Evolutionary conservation across 148 eudicot genomes (phyloP).

Genomic region (Chenopodium formosanum): DNA sequence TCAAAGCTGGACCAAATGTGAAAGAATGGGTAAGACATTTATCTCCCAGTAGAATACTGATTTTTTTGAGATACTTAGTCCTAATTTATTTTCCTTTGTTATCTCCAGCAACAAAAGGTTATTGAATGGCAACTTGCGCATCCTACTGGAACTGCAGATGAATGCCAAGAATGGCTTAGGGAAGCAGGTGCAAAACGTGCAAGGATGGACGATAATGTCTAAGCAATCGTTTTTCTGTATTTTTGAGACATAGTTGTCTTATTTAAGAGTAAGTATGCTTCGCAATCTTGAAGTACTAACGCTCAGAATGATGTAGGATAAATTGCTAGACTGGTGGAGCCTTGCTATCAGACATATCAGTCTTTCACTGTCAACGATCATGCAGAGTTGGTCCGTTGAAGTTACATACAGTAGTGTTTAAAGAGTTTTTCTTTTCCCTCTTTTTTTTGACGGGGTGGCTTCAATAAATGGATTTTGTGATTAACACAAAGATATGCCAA

Average conservation of each 20-base stretch:
- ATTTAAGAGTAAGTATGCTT: not conserved
- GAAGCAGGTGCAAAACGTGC: conserved; percentile 66
- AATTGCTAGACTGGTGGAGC: not conserved
- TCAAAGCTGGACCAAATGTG: conserved; percentile 82
- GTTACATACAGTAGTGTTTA: not conserved
- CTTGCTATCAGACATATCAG: not conserved
- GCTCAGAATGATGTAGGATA: not conserved
- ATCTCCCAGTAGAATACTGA: not conserved
- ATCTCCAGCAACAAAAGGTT: conserved; percentile 69
- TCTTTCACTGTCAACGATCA: not conserved
- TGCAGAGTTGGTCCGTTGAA: not conserved
- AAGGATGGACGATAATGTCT: conserved; percentile 39
- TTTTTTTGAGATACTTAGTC: not conserved
- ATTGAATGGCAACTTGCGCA: conserved; percentile 88
- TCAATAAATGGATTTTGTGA: not conserved
- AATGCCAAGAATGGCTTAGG: conserved; percentile 82
- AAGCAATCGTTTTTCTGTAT: not conserved
- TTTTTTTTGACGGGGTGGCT: no score
- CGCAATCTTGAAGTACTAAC: not conserved
- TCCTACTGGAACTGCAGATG: conserved; percentile 63
- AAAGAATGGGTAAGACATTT: conserved; percentile 62
- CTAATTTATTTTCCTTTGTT: not conserved
- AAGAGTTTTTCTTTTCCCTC: not conserved
- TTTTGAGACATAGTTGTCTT: not conserved
- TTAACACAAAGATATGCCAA: not conserved